Conservation (phyloP, 306 rosid genomes). For the Elaeagnus macrophylla region DNA sequence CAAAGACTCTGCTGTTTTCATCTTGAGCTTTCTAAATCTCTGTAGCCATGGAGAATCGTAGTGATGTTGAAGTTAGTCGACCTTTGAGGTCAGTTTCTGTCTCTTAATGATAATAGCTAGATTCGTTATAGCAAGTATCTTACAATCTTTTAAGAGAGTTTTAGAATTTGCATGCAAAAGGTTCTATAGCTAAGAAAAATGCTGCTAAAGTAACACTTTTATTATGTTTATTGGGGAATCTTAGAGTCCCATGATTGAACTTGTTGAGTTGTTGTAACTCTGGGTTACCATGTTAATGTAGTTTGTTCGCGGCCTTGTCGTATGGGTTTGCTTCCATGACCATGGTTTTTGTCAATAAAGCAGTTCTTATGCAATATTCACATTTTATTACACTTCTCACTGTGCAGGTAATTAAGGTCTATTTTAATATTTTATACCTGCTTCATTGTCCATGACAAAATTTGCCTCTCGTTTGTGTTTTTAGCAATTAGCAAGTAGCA, state of each 20-base stretch:
- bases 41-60: conserved; percentile 53
- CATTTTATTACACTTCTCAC: conserved; percentile 85
- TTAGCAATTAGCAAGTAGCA: conserved; percentile 89
- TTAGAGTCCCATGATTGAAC: background rate
- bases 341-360: conserved; percentile 95
- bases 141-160: too few relatives aligned
- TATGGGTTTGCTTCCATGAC: conserved; percentile 94
- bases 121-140: too few relatives aligned
- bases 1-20: conserved; percentile 5
- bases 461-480: conserved; percentile 3
- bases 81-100: conserved; percentile 37
- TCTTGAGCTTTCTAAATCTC: background rate
- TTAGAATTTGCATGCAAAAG: too few relatives aligned
- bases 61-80: conserved; percentile 40
- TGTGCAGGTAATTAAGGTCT: conserved; percentile 46
- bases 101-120: background rate
- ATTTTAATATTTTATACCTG: background rate
- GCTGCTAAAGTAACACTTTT: too few relatives aligned
- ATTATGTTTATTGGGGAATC: too few relatives aligned
- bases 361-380: conserved; percentile 82
- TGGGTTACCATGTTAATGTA: conserved; percentile 19
- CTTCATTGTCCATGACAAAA: conserved; percentile 4
- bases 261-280: conserved; percentile 10
- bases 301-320: conserved; percentile 74
- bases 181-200: too few relatives aligned